Base-by-base conservation (phyloP, 2,329 filamentous ascomycete genomes). In the Nothomitra cinnamomea region DNA sequence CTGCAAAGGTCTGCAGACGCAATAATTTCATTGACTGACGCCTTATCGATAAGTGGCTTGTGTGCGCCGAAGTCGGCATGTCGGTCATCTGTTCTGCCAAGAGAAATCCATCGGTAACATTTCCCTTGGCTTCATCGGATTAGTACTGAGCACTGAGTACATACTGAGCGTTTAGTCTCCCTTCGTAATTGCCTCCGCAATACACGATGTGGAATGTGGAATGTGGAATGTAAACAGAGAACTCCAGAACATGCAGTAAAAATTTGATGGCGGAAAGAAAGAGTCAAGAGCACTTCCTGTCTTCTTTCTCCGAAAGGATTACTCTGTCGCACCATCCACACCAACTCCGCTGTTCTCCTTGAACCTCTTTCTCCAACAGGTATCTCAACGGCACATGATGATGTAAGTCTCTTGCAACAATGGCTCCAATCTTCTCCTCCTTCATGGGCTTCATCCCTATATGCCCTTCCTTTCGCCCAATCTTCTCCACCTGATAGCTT, bases 311-410 rank as follows among this genome's bases (percentile, higher is more conserved):
- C 12, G 80, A 74, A 0, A 81, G 81, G 52, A 94, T 78, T 2
- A 87, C 81, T 56, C 87, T 74, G 65, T 75, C 79, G 65, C 90
- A 96, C 89, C 90, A 95, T 0, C 85, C 87, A 66, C 89, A 96
- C 87, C 87, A 95, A 63, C 85, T 88, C 56, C 89, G 76, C 54
- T 80, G 73, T 50, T 69, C 67, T 0, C 86, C 85, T 13, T 72
- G 72, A 53, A 82, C 75, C 67, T 96, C 90, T 22, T 75, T 73
- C 36, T 76, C 76, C 54, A 77, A 75, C 67, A 17, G 22, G 6
- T 28, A 24, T n/a, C 13, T 35, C 13, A n/a, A n/a, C 5, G 24
- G 24, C 5, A 13, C 24, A n/a, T 49, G 24, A 15, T 94, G 87
- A 62, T 90, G 87, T 58, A 86, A 84, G 69, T 82, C 88, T 64